Percentiles rank a stretch among this genome's conserved stretches.
Conservation (phyloP, 106 monocot genomes). For the Vanilla planifolia region DNA sequence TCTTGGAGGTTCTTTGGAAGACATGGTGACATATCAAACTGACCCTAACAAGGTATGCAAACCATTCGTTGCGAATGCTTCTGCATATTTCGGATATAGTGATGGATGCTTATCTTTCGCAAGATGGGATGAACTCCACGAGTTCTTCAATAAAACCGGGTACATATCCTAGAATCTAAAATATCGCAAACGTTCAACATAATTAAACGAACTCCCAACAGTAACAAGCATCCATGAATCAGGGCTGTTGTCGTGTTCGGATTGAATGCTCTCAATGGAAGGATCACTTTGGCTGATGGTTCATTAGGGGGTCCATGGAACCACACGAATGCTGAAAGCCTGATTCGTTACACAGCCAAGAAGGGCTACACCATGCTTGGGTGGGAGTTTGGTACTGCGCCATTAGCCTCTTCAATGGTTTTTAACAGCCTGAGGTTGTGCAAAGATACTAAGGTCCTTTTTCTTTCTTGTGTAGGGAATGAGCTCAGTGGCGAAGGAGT, state of each 20-base stretch:
- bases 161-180: constrained; percentile 7
- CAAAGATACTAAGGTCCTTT: no score
- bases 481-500: constrained; percentile 83
- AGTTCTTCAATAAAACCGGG: constrained; percentile 65
- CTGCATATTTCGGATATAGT: constrained; percentile 64
- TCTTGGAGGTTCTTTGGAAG: constrained; percentile 75
- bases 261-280: constrained; percentile 74
- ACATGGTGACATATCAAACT: constrained; percentile 60
- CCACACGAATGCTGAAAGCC: constrained; percentile 47
- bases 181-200: no score
- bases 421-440: no score
- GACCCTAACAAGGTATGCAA: constrained; percentile 23
- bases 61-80: constrained; percentile 43
- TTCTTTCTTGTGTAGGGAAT: constrained; percentile 47
- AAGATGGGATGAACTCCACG: constrained; percentile 83
- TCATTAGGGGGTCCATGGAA: constrained; percentile 69
- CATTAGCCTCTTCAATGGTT: no score
- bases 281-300: constrained; percentile 44
- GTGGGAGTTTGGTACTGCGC: no score
- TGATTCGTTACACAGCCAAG: no score
- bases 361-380: no score
- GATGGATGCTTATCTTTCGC: constrained; percentile 56
- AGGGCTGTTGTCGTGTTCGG: constrained; percentile 66
- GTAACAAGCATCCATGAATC: background rate
- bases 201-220: background rate